Evolutionary conservation across 73 alveolate genomes (phyloP).

Genomic region (Stentor coeruleus): DNA sequence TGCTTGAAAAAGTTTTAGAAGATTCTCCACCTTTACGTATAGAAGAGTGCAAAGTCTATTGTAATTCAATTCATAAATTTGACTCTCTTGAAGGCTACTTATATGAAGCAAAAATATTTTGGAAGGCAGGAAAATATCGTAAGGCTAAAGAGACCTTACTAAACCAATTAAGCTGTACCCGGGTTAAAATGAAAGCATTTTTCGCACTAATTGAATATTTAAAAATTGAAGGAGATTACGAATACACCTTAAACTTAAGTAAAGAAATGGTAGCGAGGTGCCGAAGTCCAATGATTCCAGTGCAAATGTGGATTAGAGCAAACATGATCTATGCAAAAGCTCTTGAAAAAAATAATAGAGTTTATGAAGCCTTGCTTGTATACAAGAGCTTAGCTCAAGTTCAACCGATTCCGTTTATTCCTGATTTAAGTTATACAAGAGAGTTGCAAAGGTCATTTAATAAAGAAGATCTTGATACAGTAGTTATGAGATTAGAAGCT

Average conservation of each 20-base stretch:
- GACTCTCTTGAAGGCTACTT: slow-evolving; percentile 8
- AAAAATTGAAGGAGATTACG: not conserved
- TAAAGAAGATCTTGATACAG: not conserved
- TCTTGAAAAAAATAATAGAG: not conserved
- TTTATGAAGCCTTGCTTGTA: not conserved
- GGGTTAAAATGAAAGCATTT: not conserved
- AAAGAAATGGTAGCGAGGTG: not conserved
- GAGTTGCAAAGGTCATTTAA: not conserved
- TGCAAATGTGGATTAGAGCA: not conserved
- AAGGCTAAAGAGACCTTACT: not conserved
- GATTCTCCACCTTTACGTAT: not conserved
- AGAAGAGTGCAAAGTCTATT: slow-evolving; percentile 4
- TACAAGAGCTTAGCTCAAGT: slow-evolving; percentile 17
- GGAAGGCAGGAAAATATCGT: not conserved
- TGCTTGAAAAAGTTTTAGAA: not conserved
- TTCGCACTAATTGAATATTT: not conserved
- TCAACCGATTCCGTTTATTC: slow-evolving; percentile 19
- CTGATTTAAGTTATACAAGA: not conserved
- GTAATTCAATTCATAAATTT: not conserved
- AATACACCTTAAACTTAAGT: not conserved
- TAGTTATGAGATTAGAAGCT: not conserved
- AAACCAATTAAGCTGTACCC: not conserved
- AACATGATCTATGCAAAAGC: slow-evolving; percentile 19
- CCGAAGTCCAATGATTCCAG: slow-evolving; percentile 15
- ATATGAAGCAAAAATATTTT: not conserved